Evolutionary conservation across 2,329 filamentous ascomycete genomes (phyloP).

Genomic region (Fusarium chlamydosporum): DNA sequence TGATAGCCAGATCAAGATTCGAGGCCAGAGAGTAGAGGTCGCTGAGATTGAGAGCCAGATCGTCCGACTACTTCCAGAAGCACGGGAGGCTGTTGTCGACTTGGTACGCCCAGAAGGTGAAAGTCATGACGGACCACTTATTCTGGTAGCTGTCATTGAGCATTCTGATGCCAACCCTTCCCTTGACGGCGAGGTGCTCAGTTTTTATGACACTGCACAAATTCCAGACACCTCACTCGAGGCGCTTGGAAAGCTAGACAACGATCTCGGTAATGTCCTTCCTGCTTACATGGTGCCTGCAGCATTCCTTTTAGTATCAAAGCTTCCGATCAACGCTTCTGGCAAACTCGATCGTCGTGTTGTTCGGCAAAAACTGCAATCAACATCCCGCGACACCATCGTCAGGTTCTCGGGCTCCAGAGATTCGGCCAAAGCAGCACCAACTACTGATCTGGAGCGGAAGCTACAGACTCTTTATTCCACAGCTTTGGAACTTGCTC

Average conservation of each 20-base stretch:
- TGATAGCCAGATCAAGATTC: constrained; percentile 10
- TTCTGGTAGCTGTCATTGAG: constrained; percentile 11
- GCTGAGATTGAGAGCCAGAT: constrained; percentile 7
- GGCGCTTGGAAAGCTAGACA: neutral
- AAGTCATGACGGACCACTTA: neutral
- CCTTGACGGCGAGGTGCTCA: neutral
- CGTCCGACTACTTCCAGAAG: neutral
- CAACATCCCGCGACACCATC: constrained; percentile 1
- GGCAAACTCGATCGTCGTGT: constrained; percentile 9
- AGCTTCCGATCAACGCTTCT: constrained; percentile 6
- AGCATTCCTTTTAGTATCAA: neutral
- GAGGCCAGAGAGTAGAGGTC: constrained; percentile 5
- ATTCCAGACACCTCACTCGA: neutral
- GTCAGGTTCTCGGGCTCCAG: neutral
- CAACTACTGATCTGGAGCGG: neutral
- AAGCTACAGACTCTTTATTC: constrained; percentile 3
- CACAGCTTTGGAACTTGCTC: neutral
- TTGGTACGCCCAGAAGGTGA: neutral
- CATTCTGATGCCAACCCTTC: neutral
- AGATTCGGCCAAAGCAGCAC: neutral
- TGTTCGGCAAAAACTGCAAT: constrained; percentile 4
- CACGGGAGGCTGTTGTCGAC: constrained; percentile 4
- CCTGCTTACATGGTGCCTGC: constrained; percentile 7
- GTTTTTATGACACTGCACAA: neutral
- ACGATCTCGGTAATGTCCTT: neutral